A percentile compares a stretch with the other conserved stretches of the same genome.
phyloP scores from a whole-genome alignment of 108 stramenopile genomes.

The Conticribra weissflogii region DNA sequence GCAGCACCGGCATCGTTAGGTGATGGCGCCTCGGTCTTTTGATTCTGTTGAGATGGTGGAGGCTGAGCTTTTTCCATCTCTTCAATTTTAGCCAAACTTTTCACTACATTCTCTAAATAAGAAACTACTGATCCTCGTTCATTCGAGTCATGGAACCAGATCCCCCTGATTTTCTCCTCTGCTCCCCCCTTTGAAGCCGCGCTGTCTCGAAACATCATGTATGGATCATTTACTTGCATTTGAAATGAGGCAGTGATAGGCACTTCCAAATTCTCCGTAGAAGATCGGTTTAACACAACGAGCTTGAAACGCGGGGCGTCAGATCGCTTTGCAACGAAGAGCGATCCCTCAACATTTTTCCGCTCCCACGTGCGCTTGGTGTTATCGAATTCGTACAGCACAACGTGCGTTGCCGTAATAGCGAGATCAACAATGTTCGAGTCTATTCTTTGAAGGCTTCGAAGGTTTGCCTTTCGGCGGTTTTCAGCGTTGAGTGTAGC shows the following conservation, averaged over 20 bases:
- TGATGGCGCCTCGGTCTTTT: constrained; percentile 2
- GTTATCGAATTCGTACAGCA: constrained; percentile 71
- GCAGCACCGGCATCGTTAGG: constrained; percentile 38
- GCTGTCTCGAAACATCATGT: constrained; percentile 66
- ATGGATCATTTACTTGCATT: constrained; percentile 77
- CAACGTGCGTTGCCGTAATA: constrained; percentile 77
- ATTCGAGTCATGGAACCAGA: constrained; percentile 76
- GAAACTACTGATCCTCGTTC: constrained; percentile 61
- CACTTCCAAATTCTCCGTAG: constrained; percentile 71
- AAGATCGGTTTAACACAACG: constrained; percentile 70
- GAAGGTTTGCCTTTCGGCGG: constrained; percentile 78
- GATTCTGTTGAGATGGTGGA: constrained; percentile 1
- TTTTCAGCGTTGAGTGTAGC: constrained; percentile 51
- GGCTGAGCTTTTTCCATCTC: constrained; percentile 27
- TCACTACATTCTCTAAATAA: constrained; percentile 51
- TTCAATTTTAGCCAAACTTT: constrained; percentile 41
- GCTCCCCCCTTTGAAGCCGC: constrained; percentile 17
- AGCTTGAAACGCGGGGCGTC: constrained; percentile 47
- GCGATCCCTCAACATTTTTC: constrained; percentile 66
- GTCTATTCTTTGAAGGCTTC: constrained; percentile 72
- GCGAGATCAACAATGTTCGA: constrained; percentile 61
- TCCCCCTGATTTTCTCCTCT: constrained; percentile 60
- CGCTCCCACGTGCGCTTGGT: constrained; percentile 62
- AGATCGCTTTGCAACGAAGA: constrained; percentile 62
- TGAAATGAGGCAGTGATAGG: constrained; percentile 62